These are phyloP conservation scores for Verticillium isaacii DNA, from an alignment of 2,329 filamentous ascomycete genomes.

Conservation along the genomic window DNA sequence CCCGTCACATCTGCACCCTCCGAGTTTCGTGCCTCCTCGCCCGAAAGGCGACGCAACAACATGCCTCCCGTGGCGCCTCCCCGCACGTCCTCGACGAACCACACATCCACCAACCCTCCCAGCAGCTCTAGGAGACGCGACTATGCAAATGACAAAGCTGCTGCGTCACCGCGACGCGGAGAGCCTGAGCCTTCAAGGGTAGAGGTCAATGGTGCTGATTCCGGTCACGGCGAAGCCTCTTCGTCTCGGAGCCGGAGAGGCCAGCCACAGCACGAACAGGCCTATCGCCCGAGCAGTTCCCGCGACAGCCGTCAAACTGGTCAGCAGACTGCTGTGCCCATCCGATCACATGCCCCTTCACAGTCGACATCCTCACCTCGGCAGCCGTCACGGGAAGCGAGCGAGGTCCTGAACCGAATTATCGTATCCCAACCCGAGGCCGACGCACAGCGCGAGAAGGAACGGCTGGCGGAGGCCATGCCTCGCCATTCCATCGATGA, in stretches of 20 bases:
- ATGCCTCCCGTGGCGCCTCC: constrained; percentile 72
- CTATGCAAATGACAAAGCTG: constrained; percentile 38
- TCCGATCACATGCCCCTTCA: constrained; percentile 34
- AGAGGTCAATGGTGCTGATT: constrained; percentile 26
- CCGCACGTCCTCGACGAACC: constrained; percentile 69
- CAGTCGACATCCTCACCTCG: constrained; percentile 46
- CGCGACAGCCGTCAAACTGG: constrained; percentile 31
- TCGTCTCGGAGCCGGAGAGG: constrained; percentile 33
- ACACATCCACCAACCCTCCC: constrained; percentile 24
- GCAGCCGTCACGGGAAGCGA: constrained; percentile 67
- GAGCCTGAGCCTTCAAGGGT: constrained; percentile 29
- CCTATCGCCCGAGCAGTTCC: constrained; percentile 31
- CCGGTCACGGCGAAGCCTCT: constrained; percentile 27
- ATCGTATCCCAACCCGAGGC: constrained; percentile 71
- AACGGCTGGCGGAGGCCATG: constrained; percentile 60
- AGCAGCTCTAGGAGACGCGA: constrained; percentile 38
- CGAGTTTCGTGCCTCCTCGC: constrained; percentile 20
- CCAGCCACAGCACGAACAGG: constrained; percentile 32
- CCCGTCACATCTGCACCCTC: constrained; percentile 32
- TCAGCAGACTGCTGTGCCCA: constrained; percentile 33
- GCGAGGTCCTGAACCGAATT: constrained; percentile 72
- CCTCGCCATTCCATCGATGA: constrained; percentile 38
- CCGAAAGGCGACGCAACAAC: constrained; percentile 53
- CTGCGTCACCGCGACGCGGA: constrained; percentile 36
- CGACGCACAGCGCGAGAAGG: constrained; percentile 66